These are phyloP conservation scores for Castanospermum australe DNA, from an alignment of 306 rosid species.

Conservation along the genomic window DNA sequence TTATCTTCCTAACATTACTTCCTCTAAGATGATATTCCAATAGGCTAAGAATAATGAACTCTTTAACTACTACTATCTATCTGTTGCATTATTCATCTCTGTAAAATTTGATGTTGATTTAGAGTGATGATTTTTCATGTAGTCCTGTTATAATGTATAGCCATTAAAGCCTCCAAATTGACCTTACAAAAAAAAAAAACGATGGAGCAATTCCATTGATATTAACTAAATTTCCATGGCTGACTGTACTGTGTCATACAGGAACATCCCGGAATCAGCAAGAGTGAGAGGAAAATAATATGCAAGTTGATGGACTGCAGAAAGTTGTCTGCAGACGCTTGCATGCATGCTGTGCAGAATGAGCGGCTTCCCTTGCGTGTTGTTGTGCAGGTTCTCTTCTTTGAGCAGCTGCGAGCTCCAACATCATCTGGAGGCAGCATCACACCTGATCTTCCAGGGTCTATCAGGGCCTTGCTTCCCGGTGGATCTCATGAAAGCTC, in stretches of 20 bases:
- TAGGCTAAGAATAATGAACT: background rate
- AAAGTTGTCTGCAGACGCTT: slow-evolving; percentile 82
- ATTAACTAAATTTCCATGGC: background rate
- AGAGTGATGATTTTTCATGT: background rate
- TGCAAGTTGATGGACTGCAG: slow-evolving; percentile 91
- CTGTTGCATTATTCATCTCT: background rate
- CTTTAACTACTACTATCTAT: background rate
- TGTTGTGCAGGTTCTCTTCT: slow-evolving; percentile 89
- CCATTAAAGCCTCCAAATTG: background rate
- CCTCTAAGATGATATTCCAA: background rate
- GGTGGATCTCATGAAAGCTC: slow-evolving; percentile 84
- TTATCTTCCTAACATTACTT: background rate
- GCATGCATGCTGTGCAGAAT: slow-evolving; percentile 94
- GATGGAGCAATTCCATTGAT: background rate
- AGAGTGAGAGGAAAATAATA: slow-evolving; percentile 82
- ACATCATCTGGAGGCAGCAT: slow-evolving; percentile 54
- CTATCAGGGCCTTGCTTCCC: slow-evolving; percentile 63
- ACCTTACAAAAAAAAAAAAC: background rate
- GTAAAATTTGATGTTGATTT: background rate
- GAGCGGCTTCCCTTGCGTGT: slow-evolving; percentile 89
- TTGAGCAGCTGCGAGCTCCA: slow-evolving; percentile 80
- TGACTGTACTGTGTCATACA: slow-evolving; percentile 38
- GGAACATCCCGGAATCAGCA: slow-evolving; percentile 90
- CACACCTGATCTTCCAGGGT: slow-evolving; percentile 66
- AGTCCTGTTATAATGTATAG: background rate